Percentiles rank a stretch among this genome's conserved stretches.
Evolutionary conservation across 768 basidiomycete species (phyloP).

Genomic region (Suillus spraguei): DNA sequence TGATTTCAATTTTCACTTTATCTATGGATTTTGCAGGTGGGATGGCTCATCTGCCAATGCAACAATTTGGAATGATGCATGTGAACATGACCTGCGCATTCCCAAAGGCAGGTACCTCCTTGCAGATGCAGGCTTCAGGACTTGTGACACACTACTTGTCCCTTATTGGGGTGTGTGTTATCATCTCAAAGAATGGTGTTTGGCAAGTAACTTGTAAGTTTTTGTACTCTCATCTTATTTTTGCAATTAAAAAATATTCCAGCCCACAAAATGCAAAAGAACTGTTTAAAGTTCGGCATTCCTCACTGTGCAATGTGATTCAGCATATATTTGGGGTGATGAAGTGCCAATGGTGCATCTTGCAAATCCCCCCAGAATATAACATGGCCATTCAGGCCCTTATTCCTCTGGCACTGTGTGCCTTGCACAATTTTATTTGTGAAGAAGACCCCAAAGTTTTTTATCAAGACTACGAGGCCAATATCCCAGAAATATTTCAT

Average conservation of each 20-base stretch:
- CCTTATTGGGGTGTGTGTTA: too few species aligned
- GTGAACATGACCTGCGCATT: too few species aligned
- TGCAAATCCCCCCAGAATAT: background rate
- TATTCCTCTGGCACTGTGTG: background rate
- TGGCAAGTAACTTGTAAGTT: too few species aligned
- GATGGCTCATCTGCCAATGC: too few species aligned
- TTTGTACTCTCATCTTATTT: too few species aligned
- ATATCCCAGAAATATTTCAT: too few species aligned
- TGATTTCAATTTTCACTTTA: background rate
- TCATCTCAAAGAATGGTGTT: too few species aligned
- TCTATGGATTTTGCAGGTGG: too few species aligned
- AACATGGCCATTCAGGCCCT: background rate
- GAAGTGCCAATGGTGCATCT: background rate
- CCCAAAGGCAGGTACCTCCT: too few species aligned
- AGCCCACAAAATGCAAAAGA: background rate
- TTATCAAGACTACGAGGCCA: background rate
- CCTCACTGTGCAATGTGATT: background rate
- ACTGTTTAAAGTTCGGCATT: background rate
- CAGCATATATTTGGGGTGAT: background rate
- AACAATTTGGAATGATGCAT: too few species aligned
- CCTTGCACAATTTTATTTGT: background rate
- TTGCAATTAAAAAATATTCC: background rate
- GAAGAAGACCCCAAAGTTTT: background rate
- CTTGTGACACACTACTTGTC: too few species aligned
- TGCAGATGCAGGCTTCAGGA: too few species aligned